Evolutionary conservation across 495 filamentous ascomycete genomes (phyloP).

Genomic region (Rostrohypoxylon terebratum): DNA sequence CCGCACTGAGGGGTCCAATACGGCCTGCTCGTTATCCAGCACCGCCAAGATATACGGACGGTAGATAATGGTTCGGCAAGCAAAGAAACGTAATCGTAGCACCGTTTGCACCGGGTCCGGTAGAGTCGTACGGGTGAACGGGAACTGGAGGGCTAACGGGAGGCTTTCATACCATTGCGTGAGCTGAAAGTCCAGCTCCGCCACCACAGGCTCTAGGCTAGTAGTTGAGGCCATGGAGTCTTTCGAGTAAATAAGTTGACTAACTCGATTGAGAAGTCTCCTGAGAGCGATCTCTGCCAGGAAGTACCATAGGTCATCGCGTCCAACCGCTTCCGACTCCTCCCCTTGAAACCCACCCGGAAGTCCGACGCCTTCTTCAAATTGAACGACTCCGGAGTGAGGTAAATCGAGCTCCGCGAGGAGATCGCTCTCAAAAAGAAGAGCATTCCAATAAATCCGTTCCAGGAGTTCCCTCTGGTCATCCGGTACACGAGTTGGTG

Average conservation of each 20-base stretch:
- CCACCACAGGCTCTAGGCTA: constrained; percentile 78
- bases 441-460: constrained; percentile 84
- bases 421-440: constrained; percentile 84
- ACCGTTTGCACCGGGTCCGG: constrained; percentile 83
- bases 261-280: constrained; percentile 80
- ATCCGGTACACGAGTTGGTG: constrained; percentile 73
- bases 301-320: constrained; percentile 87
- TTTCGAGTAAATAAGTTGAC: constrained; percentile 83
- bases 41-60: constrained; percentile 84
- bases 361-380: constrained; percentile 82
- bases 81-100: constrained; percentile 80
- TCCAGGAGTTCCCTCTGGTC: constrained; percentile 77
- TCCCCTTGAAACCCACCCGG: constrained; percentile 80
- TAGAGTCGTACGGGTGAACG: constrained; percentile 71
- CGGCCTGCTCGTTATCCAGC: constrained; percentile 78
- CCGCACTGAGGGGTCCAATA: constrained; percentile 73
- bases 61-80: constrained; percentile 87
- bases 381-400: constrained; percentile 82
- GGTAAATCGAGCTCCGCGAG: constrained; percentile 84
- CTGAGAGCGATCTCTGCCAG: constrained; percentile 82
- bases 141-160: constrained; percentile 78
- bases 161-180: constrained; percentile 87
- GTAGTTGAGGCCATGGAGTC: constrained; percentile 74
- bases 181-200: constrained; percentile 83
- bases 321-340: constrained; percentile 70